Base-by-base conservation (phyloP, 2,329 filamentous ascomycete species). In the Tolypocladium inflatum region DNA sequence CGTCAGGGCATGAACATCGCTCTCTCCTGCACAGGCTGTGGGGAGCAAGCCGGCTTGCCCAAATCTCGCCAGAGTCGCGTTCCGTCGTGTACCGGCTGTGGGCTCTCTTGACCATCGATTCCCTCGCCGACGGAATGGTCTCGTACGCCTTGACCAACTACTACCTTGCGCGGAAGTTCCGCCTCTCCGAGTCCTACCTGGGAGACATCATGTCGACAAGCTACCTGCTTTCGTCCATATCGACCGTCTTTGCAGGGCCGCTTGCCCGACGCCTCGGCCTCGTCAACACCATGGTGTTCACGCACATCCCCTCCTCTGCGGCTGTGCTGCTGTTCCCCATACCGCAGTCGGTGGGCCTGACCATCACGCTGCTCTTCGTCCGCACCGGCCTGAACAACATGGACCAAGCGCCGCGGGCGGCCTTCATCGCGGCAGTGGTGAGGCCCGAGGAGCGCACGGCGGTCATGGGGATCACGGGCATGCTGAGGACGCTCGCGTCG, bases 381-480 rank as follows among this genome's bases (percentile, higher is more conserved):
- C 78, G 85, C 6, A 76, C 83, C 3, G 82, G 82, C 0, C 73
- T 88, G 51, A 88, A 88, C 64, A 84, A 80, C 61, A 87, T 89
- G 83, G 86, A 88, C 61, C 85, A 88, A 71, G 85, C 83, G 0
- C 86, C 86, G 0, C 76, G 86, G 2, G 75, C 84, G 0, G 85
- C 86, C 0, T 83, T 89, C 58, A 86, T 89, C 55, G 84, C 85
- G 1, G 84, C 84, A 0, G 83, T 87, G 0, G 85, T 88, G 3
- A 80, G 78, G 61, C 80, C 84, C 0, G 79, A 83, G 57, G 86
- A 89, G 69, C 75, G 85, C 2, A 89, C 86, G 0, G 85, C 84
- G 0, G 84, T 86, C n/a, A 85, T 88, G 83, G 86, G 86, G 15
- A 85, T 89, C 63, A 87, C 84, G 0, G 77, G 74, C 53, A 83